Evolutionary conservation across 768 basidiomycete species (phyloP).

Genomic region (Pulveroboletus sp.): DNA sequence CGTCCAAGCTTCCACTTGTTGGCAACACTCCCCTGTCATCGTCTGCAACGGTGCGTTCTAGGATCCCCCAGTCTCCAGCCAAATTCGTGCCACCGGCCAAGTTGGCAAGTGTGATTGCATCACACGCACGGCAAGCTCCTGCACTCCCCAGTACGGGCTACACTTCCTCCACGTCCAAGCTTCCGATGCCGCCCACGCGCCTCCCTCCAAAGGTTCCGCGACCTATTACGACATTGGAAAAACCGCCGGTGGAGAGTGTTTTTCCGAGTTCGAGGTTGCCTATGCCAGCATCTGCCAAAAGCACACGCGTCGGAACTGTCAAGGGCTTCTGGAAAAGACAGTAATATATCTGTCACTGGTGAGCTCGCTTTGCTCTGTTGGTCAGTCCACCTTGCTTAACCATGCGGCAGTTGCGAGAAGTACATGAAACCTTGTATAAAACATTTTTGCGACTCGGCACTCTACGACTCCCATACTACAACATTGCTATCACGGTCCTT

Average conservation of each 20-base stretch:
- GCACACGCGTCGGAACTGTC: constrained; percentile 23
- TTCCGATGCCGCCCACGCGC: constrained; percentile 20
- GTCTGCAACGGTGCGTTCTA: constrained; percentile 6
- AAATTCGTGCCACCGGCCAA: constrained; percentile 31
- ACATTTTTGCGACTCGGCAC: constrained; percentile 1
- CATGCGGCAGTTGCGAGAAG: background rate
- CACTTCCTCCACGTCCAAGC: constrained; percentile 15
- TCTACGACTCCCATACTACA: background rate
- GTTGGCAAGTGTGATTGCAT: constrained; percentile 27
- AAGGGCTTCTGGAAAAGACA: constrained; percentile 32
- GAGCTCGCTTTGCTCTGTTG: background rate
- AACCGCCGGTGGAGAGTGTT: background rate
- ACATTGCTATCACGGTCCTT: constrained; percentile 15
- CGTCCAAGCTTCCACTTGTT: constrained; percentile 16
- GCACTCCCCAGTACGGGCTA: background rate
- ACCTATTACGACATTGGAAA: constrained; percentile 4
- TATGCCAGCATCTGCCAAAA: constrained; percentile 25
- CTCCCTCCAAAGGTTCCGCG: constrained; percentile 8
- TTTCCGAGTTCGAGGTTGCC: constrained; percentile 17
- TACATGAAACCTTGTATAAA: constrained; percentile 7
- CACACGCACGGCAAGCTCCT: constrained; percentile 18
- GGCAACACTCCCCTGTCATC: constrained; percentile 5
- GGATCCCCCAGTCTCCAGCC: constrained; percentile 21
- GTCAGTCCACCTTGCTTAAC: background rate
- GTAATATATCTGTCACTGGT: constrained; percentile 10